Conservation (phyloP, 108 stramenopile genomes). For the Cyclotella baltica region DNA sequence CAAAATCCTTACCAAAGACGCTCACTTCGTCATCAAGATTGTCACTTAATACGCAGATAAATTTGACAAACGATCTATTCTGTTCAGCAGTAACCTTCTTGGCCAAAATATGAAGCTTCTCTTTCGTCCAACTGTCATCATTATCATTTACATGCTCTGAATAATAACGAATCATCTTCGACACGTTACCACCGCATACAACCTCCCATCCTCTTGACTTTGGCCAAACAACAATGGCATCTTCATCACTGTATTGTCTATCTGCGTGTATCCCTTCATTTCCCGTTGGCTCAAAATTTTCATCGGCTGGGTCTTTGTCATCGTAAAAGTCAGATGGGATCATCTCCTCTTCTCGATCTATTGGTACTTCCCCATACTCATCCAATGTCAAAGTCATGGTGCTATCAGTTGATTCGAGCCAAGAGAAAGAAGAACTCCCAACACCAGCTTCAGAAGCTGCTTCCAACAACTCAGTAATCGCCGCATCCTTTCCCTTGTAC, state of each 20-base stretch:
- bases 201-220: slow-evolving; percentile 29
- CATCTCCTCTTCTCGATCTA: slow-evolving; percentile 26
- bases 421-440: slow-evolving; percentile 14
- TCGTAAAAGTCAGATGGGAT: slow-evolving; percentile 22
- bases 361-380: slow-evolving; percentile 1
- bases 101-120: slow-evolving; percentile 6
- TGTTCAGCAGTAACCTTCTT: neutral
- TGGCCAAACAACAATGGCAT: slow-evolving; percentile 45
- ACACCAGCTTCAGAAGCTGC: slow-evolving; percentile 19
- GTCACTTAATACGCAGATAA: neutral
- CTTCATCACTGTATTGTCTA: slow-evolving; percentile 31
- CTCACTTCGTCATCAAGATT: slow-evolving; percentile 1
- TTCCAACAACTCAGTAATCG: slow-evolving; percentile 23
- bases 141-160: slow-evolving; percentile 16
- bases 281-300: slow-evolving; percentile 32
- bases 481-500: slow-evolving; percentile 30
- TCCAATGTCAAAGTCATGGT: slow-evolving; percentile 12
- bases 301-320: slow-evolving; percentile 26
- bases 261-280: slow-evolving; percentile 31
- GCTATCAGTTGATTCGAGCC: slow-evolving; percentile 25
- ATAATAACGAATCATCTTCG: slow-evolving; percentile 29
- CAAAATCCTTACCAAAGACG: slow-evolving; percentile 3
- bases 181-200: slow-evolving; percentile 11
- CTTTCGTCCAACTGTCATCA: slow-evolving; percentile 19
- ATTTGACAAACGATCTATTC: neutral